Evolutionary conservation across 2,329 filamentous ascomycete species (phyloP), one percentile per base, ranked within the genome.

Genomic region (Pestalotiopsis sp.): DNA sequence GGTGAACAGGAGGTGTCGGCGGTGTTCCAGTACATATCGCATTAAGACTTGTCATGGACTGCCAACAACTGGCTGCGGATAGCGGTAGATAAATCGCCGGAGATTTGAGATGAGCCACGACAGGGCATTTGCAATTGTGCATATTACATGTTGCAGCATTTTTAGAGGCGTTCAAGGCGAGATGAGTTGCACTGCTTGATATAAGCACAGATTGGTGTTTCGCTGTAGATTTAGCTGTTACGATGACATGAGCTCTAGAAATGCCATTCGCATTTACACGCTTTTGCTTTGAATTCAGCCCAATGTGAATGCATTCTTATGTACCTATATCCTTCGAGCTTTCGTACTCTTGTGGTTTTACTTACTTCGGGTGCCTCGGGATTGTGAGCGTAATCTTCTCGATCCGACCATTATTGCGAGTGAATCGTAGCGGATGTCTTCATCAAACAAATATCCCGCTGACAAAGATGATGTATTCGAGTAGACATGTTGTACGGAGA

Each of bases 21-120:
- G 11, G 94, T 98, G 40, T 99, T 99, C 78, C 96, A 99, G 85
- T 99, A 98, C 80, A 98, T 99, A 75, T 98, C 94, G 72, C 96
- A 98, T 74, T 89, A 74, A 72, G 38, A 9, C 17, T 22, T 38
- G 30, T n/a, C 35, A 64, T 24, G 35, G 40, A n/a, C 22, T 55
- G 40, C 38, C 13, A 20, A 35, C 22, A 7, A 22, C 7, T 40
- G 11, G 14, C 14, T 14, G 59, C 30, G 13, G 10, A 44, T n/a
- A 26, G 14, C 13, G 20, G 6, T 17, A 52, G 44, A n/a, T n/a
- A 9, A 58, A 1, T 5, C 11, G 24, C 13, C 26, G 26, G 22
- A 58, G 22, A 0, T 26, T 17, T 58, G 22, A 26, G 22, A 58
- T 17, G 56, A 24, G 22, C 22, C 56, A 58, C 22, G 56, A 26